Conservation (phyloP, 2,329 filamentous ascomycete species). For the Purpureocillium lavendulum region DNA sequence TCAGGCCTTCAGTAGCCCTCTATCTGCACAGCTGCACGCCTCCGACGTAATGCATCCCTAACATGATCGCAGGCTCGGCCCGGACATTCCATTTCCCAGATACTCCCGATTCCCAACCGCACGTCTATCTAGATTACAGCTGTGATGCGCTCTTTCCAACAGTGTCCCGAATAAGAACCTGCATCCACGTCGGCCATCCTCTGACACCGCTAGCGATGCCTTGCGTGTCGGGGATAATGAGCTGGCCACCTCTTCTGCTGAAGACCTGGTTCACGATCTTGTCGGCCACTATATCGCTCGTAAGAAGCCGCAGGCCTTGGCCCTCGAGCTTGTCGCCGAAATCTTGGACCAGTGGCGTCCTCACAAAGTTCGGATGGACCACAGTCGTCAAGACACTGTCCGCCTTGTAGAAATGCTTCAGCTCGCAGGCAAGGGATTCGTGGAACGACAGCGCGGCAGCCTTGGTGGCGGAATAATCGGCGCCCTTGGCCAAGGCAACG, state of each 20-base stretch:
- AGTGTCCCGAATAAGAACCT: slow-evolving; percentile 22
- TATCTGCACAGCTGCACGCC: too few relatives aligned
- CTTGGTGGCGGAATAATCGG: slow-evolving; percentile 60
- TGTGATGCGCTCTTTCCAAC: slow-evolving; percentile 9
- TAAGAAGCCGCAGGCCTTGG: slow-evolving; percentile 20
- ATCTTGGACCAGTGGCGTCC: slow-evolving; percentile 34
- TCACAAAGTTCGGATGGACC: slow-evolving; percentile 49
- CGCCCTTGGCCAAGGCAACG: slow-evolving; percentile 48
- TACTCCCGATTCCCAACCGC: too few relatives aligned
- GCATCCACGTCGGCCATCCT: slow-evolving; percentile 30
- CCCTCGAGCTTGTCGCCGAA: slow-evolving; percentile 17
- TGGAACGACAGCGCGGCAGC: slow-evolving; percentile 59
- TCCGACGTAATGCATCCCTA: too few relatives aligned
- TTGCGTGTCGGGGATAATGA: slow-evolving; percentile 30
- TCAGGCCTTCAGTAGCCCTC: too few relatives aligned
- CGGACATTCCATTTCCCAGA: too few relatives aligned
- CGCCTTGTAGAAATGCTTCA: slow-evolving; percentile 51
- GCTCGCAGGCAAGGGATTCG: slow-evolving; percentile 50
- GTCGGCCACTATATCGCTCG: slow-evolving; percentile 27
- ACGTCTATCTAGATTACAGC: not conserved
- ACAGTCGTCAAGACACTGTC: slow-evolving; percentile 54
- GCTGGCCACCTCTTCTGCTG: slow-evolving; percentile 32
- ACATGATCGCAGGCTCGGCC: too few relatives aligned
- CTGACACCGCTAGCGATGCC: slow-evolving; percentile 22
- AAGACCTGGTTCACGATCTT: slow-evolving; percentile 36